These are phyloP conservation scores for Nothomitra cinnamomea DNA, from an alignment of 2,329 filamentous ascomycete genomes.

Conservation along the genomic window DNA sequence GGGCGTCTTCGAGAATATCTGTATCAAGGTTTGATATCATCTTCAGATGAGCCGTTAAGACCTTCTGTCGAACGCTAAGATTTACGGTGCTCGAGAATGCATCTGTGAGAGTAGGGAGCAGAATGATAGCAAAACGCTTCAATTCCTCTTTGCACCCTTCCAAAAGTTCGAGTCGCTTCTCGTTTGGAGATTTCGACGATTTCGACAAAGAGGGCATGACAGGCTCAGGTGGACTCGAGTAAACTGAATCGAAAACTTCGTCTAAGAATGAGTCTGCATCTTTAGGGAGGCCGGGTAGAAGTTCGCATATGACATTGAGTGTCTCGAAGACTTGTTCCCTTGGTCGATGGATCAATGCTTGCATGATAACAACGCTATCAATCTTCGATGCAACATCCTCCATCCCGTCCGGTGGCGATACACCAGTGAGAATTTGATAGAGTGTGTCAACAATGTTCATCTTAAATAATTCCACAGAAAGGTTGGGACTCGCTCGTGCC, in stretches of 20 bases:
- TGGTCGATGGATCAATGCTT: conserved; percentile 87
- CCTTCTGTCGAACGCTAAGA: conserved; percentile 82
- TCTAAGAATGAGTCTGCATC: conserved; percentile 35
- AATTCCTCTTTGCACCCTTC: conserved; percentile 73
- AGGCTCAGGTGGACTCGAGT: conserved; percentile 21
- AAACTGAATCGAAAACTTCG: conserved; percentile 27
- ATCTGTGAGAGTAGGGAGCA: conserved; percentile 88
- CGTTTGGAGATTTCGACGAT: conserved; percentile 9
- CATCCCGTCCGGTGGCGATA: conserved; percentile 69
- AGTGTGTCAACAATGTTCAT: conserved; percentile 95
- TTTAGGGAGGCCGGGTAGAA: conserved; percentile 59
- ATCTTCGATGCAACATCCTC: conserved; percentile 72
- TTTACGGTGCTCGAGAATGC: conserved; percentile 98
- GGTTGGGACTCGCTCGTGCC: conserved; percentile 67
- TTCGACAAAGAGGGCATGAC: conserved; percentile 25
- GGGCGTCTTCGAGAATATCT: conserved; percentile 64
- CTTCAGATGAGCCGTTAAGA: conserved; percentile 87
- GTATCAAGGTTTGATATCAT: conserved; percentile 94
- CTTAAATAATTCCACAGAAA: conserved; percentile 83
- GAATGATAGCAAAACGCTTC: conserved; percentile 77
- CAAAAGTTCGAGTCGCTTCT: conserved; percentile 55
- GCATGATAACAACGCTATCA: conserved; percentile 96
- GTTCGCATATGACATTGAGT: conserved; percentile 89
- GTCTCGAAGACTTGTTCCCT: conserved; percentile 95
- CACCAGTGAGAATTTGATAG: conserved; percentile 91